Base-by-base conservation (phyloP, 805 yeast species). In the Starmerella bombi region DNA sequence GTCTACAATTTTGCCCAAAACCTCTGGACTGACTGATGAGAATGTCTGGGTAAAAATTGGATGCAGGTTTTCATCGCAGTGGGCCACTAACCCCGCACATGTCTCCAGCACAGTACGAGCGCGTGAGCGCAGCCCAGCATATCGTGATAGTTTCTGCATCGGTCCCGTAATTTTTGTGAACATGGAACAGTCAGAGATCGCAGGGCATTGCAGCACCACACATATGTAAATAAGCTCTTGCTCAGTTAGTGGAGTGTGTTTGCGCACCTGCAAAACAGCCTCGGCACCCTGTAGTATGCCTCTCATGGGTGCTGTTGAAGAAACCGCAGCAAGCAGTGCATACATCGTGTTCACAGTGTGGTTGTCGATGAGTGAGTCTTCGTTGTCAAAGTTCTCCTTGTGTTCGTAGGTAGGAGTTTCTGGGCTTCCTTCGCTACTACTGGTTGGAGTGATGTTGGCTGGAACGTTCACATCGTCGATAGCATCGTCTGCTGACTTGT, bases 31-130 rank as follows among this genome's bases (percentile, higher is more conserved):
- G 15, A 66, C 52, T 34, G 67, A 62, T 3, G 74, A 62, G 53
- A 75, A 35, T 1, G 39, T 30, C 3, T 36, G 12, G 17, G 30
- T 10, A 16, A 42, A 21, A 4, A 20, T 16, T 1, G 32, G 25
- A 18, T 40, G 43, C 20, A 39, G 18, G 4, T 17, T 17, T 5
- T 31, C 40, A 19, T 40, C 31, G 4, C 36, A 20, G n/a, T 48
- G 42, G 1, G 86, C 67, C 37, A 85, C 51, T 6, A 78, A 62
- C 0, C 95, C 94, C 28, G 83, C 61, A 2, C 73, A 61, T 30
- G 85, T 65, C 53, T 80, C 81, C 19, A 77, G 55, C 3, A 86
- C 64, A 37, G 81, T 86, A 52, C 79, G 77, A n/a, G 79, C 69
- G 3, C 56, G 46, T 3, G 52, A 42, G 7, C 57, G 45, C 19